Percentiles rank a stretch among this genome's conserved stretches.
phyloP scores from a whole-genome alignment of 306 rosid species.

The Amphicarpaea edgeworthii region DNA sequence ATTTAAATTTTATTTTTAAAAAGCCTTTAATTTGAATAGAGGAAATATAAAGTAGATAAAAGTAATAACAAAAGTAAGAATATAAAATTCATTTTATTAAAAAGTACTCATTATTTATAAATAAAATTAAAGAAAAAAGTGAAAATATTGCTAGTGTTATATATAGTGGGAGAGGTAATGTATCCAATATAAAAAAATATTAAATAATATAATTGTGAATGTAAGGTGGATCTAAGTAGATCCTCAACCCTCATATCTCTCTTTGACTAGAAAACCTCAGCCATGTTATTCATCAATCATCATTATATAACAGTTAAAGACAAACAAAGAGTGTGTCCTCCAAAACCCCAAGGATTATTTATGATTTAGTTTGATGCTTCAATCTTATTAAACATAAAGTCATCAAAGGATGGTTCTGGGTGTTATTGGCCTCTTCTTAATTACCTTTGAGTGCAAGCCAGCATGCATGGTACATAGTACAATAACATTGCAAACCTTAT shows the following conservation, averaged over 20 bases:
- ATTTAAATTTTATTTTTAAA: too few relatives aligned
- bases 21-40: too few relatives aligned
- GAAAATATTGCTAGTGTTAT: too few relatives aligned
- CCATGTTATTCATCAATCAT: not conserved
- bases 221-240: not conserved
- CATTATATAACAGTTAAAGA: not conserved
- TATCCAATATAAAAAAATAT: too few relatives aligned
- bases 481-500: not conserved
- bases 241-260: not conserved
- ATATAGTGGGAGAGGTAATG: too few relatives aligned
- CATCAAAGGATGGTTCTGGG: not conserved
- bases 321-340: not conserved
- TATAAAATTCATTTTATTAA: too few relatives aligned
- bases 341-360: not conserved
- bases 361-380: not conserved
- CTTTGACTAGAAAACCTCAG: not conserved
- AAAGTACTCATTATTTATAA: too few relatives aligned
- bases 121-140: too few relatives aligned
- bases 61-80: too few relatives aligned
- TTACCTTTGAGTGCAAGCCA: slow-evolving; percentile 13
- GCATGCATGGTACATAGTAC: not conserved
- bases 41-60: too few relatives aligned
- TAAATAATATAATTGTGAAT: not conserved
- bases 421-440: slow-evolving; percentile 8
- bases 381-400: slow-evolving; percentile 23